Evolutionary conservation across 306 rosid species (phyloP).

Genomic region (Amphicarpaea edgeworthii): DNA sequence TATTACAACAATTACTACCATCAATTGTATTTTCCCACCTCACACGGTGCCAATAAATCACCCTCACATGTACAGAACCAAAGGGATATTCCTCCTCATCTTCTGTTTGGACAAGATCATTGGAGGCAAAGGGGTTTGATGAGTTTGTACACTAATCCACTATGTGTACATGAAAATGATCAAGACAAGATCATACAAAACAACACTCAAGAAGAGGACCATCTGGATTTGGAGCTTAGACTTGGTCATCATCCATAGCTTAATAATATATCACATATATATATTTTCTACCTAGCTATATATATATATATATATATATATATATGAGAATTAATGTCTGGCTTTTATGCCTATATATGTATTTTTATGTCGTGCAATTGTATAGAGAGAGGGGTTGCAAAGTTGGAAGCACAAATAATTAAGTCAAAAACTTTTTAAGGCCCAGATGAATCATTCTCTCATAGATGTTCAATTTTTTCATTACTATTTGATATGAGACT

Average conservation of each 20-base stretch:
- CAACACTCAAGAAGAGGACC: slow-evolving; percentile 54
- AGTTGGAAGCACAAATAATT: slow-evolving; percentile 38
- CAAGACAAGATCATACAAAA: slow-evolving; percentile 45
- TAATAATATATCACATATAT: not conserved
- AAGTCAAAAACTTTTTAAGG: no score
- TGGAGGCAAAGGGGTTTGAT: slow-evolving; percentile 57
- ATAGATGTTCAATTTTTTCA: no score
- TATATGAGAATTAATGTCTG: slow-evolving; percentile 20
- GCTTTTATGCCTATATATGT: slow-evolving; percentile 28
- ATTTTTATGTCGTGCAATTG: slow-evolving; percentile 36
- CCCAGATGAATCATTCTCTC: no score
- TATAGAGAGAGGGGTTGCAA: slow-evolving; percentile 36
- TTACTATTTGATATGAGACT: no score
- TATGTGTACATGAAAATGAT: slow-evolving; percentile 37
- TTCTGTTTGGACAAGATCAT: slow-evolving; percentile 55
- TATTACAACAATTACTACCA: slow-evolving; percentile 43
- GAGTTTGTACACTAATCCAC: slow-evolving; percentile 51
- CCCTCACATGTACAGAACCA: slow-evolving; percentile 47
- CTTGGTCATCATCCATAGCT: slow-evolving; percentile 77
- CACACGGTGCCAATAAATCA: slow-evolving; percentile 45
- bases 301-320: not conserved
- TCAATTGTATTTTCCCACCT: slow-evolving; percentile 52
- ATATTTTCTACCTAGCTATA: not conserved
- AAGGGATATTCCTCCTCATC: slow-evolving; percentile 22
- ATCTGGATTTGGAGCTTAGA: slow-evolving; percentile 91